Evolutionary conservation across 2,329 filamentous ascomycete species (phyloP), one percentile per base, ranked within the genome.

Genomic region (Aspergillus arachidicola): DNA sequence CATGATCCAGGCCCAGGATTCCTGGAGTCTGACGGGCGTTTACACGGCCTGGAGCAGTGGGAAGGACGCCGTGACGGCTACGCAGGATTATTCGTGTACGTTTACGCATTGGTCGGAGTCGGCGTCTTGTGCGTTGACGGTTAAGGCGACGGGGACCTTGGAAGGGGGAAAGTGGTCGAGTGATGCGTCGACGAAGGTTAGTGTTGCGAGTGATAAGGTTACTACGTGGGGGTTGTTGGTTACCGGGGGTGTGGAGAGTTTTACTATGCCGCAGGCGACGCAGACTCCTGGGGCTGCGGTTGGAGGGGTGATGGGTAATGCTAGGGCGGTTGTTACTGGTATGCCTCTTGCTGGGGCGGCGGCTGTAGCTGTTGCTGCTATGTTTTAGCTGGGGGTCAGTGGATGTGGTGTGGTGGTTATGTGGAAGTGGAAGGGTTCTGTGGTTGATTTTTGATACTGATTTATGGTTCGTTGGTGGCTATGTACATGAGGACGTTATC

Each of bases 291-390:
- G 61, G 34, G 69, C 55, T 34, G 71, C 60, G 58, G 67, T 43
- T 23, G 60, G 59, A 34, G 48, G 45, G 4, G 67, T 62, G 4
- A 57, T 62, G 36, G 46, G 19, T 1, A 6, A 28, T 51, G 62
- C 56, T 12, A 62, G 46, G 23, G 64, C 69, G 23, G 56, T 72
- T 59, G 67, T 70, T 38, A 73, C 71, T 2, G 71, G 67, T 30
- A 65, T 65, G n/a, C 69, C 71, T 14, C 26, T 73, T 38, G 65
- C 64, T 59, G 71, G 68, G 28, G 71, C 70, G 45, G 71, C 71
- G 0, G 60, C 67, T 9, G 64, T 64, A 55, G 71, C 68, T 60
- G 62, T 60, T 23, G 58, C 34, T 64, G 19, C 55, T 66, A 54
- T 70, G 36, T 64, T 65, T 11, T 59, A 54, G 28, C 5, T 6